Evolutionary conservation across 1,284 basidiomycete species (phyloP).

Genomic region (Naganishia sp.): DNA sequence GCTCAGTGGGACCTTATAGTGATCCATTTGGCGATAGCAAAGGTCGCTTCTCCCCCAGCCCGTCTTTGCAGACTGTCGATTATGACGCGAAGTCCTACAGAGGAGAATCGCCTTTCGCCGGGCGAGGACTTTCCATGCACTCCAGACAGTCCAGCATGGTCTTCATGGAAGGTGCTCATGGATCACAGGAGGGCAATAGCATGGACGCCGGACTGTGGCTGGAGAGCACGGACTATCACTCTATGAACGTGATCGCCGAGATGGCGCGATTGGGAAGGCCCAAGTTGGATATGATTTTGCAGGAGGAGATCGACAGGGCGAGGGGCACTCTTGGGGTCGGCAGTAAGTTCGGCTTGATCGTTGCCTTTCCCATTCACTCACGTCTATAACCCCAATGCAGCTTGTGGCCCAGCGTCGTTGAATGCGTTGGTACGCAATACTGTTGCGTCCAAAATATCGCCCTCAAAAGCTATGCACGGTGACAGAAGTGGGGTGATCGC

Average conservation of each 20-base stretch:
- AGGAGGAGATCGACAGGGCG: constrained; percentile 65
- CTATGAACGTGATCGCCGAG: constrained; percentile 68
- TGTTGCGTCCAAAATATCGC: constrained; percentile 66
- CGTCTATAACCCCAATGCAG: constrained; percentile 47
- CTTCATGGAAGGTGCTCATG: constrained; percentile 40
- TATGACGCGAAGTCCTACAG: constrained; percentile 36
- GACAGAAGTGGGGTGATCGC: constrained; percentile 65
- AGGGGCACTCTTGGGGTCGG: constrained; percentile 67
- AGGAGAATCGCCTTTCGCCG: constrained; percentile 39
- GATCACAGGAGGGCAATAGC: constrained; percentile 30
- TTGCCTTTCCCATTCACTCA: background rate
- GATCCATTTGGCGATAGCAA: constrained; percentile 40
- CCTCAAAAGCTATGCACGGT: constrained; percentile 61
- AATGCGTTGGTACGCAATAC: constrained; percentile 70
- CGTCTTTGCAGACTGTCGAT: constrained; percentile 41
- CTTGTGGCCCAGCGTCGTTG: constrained; percentile 73
- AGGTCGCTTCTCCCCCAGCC: constrained; percentile 37
- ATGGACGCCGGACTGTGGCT: constrained; percentile 56
- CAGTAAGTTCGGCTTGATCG: constrained; percentile 57
- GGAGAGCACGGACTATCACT: constrained; percentile 66
- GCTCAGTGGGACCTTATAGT: constrained; percentile 41
- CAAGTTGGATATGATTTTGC: constrained; percentile 66
- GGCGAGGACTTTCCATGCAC: background rate
- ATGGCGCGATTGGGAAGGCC: constrained; percentile 72
- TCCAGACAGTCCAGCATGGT: constrained; percentile 49